These are phyloP conservation scores for Phytophthora citrophthora DNA, from an alignment of 352 stramenopile species.

Conservation along the genomic window DNA sequence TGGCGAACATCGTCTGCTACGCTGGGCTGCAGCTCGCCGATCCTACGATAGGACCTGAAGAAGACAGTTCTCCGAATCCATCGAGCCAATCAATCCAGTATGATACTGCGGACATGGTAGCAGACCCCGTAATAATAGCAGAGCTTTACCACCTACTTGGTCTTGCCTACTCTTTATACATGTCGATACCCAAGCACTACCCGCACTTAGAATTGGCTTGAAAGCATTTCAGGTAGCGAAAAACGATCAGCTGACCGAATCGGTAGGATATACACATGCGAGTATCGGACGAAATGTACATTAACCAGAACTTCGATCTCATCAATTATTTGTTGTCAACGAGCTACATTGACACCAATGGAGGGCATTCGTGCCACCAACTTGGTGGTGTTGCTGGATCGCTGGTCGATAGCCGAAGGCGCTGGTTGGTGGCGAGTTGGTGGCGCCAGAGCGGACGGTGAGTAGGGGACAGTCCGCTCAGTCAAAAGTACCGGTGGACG, in stretches of 20 bases:
- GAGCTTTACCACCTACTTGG: background rate
- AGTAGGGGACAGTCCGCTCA: constrained; percentile 12
- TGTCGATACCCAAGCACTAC: no score
- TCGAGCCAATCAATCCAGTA: no score
- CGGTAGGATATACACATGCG: background rate
- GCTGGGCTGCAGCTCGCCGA: constrained; percentile 10
- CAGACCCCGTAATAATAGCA: no score
- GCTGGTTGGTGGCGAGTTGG: constrained; percentile 4
- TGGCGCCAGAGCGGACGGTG: constrained; percentile 21
- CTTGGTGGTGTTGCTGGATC: no score
- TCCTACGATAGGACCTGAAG: constrained; percentile 24
- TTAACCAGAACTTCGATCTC: no score
- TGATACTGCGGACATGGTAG: no score
- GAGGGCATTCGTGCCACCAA: no score
- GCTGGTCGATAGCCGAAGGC: no score
- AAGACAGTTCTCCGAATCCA: constrained; percentile 12
- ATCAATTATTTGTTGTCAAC: no score
- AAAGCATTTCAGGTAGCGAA: background rate
- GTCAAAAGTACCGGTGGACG: background rate
- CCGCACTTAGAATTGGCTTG: no score
- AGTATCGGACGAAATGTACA: background rate
- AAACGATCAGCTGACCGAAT: constrained; percentile 20
- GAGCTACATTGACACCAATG: no score
- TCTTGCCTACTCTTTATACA: background rate
- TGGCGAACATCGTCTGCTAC: background rate